Base-by-base conservation (phyloP, 371 early-diverging fungal species). In the Mortierella sp. region DNA sequence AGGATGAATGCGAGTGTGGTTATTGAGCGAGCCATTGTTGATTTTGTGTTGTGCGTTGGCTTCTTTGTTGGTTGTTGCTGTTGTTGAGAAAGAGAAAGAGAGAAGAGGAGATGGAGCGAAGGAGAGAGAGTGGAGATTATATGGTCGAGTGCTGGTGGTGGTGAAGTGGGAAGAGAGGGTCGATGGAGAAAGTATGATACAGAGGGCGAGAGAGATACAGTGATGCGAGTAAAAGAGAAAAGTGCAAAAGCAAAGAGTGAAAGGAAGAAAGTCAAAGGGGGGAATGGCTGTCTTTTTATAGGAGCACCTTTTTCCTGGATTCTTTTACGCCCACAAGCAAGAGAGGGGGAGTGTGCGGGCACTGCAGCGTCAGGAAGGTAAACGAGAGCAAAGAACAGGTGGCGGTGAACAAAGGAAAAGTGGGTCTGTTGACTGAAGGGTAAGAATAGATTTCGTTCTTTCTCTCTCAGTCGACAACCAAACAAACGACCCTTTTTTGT, bases 21-120 rank as follows among this genome's bases (percentile, higher is more conserved):
- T 73, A 70, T 60, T 48, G 76, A 78, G 63, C 76, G 80, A 73
- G 63, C 24, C 79, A 81, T 81, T 44, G 27, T 79, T 48, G 41
- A 51, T 60, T 16, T 32, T 29, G 29, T 60, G 16, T 29, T 29
- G 60, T 32, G 3, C 0, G 29, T 58, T 14, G 32, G 48, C 12
- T 44, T 10, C 2, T 46, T 46, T 46, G 75, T 79, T n/a, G 72
- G 68, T 55, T 75, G 43, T n/a, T 32, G 12, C 32, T 46, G 68
- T 46, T 76, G 63, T 16, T 12, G 38, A 14, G 38, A 51, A 38
- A 43, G 32, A 35, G 38, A 8, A 21, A 65, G 65, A 35, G 18
- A 6, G 32, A 16, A 32, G 32, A 27, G 55, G 6, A n/a, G 10
- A 27, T n/a, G 60, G 27, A 60, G 32, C 16, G 38, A 38, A 32